Evolutionary conservation across 257 asterid genomes (phyloP).

Genomic region (Plantago ovata): DNA sequence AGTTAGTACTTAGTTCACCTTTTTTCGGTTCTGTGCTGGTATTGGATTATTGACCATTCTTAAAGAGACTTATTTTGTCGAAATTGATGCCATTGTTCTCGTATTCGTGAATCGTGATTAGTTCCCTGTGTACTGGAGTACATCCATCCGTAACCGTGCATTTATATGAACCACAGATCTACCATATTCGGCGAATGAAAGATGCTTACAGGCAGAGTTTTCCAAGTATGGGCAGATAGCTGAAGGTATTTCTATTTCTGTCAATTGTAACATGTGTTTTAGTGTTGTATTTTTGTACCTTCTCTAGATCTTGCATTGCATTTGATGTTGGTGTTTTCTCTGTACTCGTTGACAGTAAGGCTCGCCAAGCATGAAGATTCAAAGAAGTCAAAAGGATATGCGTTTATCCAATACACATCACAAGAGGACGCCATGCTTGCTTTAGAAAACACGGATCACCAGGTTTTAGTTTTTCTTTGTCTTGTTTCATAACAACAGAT

Average conservation of each 20-base stretch:
- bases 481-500: slow-evolving; percentile 2
- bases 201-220: slow-evolving; percentile 40
- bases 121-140: no score
- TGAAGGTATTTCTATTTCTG: slow-evolving; percentile 41
- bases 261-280: background rate
- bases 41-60: background rate
- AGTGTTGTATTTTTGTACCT: background rate
- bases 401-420: slow-evolving; percentile 58
- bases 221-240: slow-evolving; percentile 59
- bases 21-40: background rate
- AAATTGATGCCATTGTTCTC: no score
- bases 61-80: no score
- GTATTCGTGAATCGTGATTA: background rate
- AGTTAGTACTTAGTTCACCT: background rate
- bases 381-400: slow-evolving; percentile 50
- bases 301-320: background rate
- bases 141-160: background rate
- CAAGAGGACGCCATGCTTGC: slow-evolving; percentile 58
- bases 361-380: slow-evolving; percentile 43
- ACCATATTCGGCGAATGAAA: slow-evolving; percentile 44
- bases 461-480: slow-evolving; percentile 28
- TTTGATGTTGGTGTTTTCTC: slow-evolving; percentile 1
- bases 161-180: slow-evolving; percentile 41
- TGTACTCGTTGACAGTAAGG: slow-evolving; percentile 30
- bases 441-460: slow-evolving; percentile 58